Evolutionary conservation across 2,329 filamentous ascomycete genomes (phyloP).

Genomic region (Pochonia chlamydosporia): DNA sequence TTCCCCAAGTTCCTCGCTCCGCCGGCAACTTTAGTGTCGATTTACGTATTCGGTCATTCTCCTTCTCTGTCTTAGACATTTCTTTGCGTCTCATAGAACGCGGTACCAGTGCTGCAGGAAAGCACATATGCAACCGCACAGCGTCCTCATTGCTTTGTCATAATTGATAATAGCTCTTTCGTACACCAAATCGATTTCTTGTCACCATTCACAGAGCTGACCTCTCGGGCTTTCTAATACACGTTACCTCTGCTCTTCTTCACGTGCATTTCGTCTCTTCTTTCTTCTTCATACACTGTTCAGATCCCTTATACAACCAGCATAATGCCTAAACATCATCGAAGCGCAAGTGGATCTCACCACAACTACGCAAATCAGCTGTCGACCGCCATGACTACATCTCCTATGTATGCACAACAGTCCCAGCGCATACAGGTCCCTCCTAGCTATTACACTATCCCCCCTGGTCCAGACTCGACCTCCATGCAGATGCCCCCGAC

Average conservation of each 20-base stretch:
- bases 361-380: constrained; percentile 28
- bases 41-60: no score
- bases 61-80: constrained; percentile 11
- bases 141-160: constrained; percentile 21
- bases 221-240: constrained; percentile 9
- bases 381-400: constrained; percentile 34
- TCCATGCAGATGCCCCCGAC: constrained; percentile 12
- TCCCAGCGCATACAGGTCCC: constrained; percentile 34
- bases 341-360: constrained; percentile 30
- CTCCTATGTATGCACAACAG: constrained; percentile 35
- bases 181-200: constrained; percentile 2
- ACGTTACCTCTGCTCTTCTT: background rate
- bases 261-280: background rate
- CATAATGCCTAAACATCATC: constrained; percentile 41
- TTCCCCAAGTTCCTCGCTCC: constrained; percentile 5
- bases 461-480: constrained; percentile 25
- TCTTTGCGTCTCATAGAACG: constrained; percentile 18
- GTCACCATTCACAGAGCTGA: constrained; percentile 7
- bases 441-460: constrained; percentile 33
- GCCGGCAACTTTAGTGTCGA: constrained; percentile 12
- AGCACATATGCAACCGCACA: background rate
- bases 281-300: constrained; percentile 7
- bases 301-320: background rate
- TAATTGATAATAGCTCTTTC: constrained; percentile 13
- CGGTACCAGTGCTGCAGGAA: background rate